Percentiles rank a stretch among this genome's conserved stretches.
Conservation (phyloP, 2,329 filamentous ascomycete species). For the Phaeosphaeria sp. region DNA sequence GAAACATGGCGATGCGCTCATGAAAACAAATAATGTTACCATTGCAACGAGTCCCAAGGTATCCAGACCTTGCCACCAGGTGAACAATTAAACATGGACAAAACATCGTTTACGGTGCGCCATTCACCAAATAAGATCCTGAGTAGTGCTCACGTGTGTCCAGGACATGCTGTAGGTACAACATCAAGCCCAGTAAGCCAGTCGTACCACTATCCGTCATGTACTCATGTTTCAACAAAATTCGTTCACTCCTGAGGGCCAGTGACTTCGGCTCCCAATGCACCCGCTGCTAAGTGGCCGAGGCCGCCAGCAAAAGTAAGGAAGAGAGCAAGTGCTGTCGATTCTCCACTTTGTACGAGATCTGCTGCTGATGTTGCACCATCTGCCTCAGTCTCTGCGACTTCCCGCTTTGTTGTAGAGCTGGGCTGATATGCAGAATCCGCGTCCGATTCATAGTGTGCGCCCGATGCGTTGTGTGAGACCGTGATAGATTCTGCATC, state of each 20-base stretch:
- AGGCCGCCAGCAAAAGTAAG: constrained; percentile 43
- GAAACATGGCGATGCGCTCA: too few relatives aligned
- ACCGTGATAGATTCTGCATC: constrained; percentile 24
- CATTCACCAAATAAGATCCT: too few relatives aligned
- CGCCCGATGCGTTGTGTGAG: constrained; percentile 11
- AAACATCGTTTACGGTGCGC: too few relatives aligned
- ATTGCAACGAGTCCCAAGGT: too few relatives aligned
- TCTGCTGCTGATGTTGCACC: constrained; percentile 33
- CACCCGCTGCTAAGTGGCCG: constrained; percentile 40
- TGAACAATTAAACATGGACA: too few relatives aligned
- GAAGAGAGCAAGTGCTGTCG: constrained; percentile 44
- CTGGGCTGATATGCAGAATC: constrained; percentile 35
- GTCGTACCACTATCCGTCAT: neutral
- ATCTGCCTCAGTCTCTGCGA: constrained; percentile 39
- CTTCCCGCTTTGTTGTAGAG: constrained; percentile 21
- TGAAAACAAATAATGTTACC: too few relatives aligned
- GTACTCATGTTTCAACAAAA: neutral
- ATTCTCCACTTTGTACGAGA: constrained; percentile 41
- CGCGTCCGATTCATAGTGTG: constrained; percentile 27
- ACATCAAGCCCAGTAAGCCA: neutral
- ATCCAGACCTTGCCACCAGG: too few relatives aligned
- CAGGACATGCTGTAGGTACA: too few relatives aligned
- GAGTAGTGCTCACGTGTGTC: too few relatives aligned
- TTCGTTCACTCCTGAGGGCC: constrained; percentile 21
- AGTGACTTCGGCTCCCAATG: constrained; percentile 45